A percentile compares a stretch with the other conserved stretches of the same genome.
phyloP scores from a whole-genome alignment of 495 filamentous ascomycete species.

The Pyrenula massariospora region DNA sequence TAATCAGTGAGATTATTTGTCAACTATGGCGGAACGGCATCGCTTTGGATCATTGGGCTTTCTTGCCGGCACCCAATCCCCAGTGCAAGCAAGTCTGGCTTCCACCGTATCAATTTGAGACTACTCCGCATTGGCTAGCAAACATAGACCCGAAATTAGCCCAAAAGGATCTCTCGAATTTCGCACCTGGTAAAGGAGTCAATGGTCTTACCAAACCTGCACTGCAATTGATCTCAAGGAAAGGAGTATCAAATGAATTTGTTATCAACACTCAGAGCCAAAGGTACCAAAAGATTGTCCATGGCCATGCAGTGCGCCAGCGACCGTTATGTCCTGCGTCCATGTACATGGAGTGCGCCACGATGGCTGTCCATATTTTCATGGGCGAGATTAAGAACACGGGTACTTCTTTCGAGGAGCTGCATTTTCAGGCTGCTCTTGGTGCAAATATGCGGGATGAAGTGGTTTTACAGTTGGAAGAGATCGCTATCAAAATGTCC shows the following conservation, averaged over 20 bases:
- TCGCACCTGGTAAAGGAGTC: no score
- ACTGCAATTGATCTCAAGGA: no score
- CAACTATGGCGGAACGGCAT: constrained; percentile 16
- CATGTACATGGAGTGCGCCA: constrained; percentile 23
- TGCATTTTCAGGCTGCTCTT: constrained; percentile 10
- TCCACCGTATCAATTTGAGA: constrained; percentile 26
- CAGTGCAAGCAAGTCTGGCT: constrained; percentile 8
- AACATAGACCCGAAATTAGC: constrained; percentile 1
- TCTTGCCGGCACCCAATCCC: constrained; percentile 14
- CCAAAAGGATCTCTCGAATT: no score
- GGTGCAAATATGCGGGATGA: constrained; percentile 8
- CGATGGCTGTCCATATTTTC: constrained; percentile 11
- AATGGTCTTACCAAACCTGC: no score
- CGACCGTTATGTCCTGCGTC: constrained; percentile 20
- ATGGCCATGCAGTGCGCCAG: constrained; percentile 12
- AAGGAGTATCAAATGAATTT: no score
- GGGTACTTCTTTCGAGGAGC: constrained; percentile 7
- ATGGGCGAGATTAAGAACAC: constrained; percentile 1
- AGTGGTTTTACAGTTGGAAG: constrained; percentile 7
- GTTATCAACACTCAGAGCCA: background rate
- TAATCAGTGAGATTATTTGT: constrained; percentile 13
- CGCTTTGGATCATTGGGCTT: constrained; percentile 19
- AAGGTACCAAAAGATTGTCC: constrained; percentile 3
- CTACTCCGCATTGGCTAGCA: constrained; percentile 22
- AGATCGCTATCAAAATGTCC: background rate